Evolutionary conservation across 2,329 filamentous ascomycete species (phyloP), one percentile per base, ranked within the genome.

Genomic region (Aspergillus tanneri): DNA sequence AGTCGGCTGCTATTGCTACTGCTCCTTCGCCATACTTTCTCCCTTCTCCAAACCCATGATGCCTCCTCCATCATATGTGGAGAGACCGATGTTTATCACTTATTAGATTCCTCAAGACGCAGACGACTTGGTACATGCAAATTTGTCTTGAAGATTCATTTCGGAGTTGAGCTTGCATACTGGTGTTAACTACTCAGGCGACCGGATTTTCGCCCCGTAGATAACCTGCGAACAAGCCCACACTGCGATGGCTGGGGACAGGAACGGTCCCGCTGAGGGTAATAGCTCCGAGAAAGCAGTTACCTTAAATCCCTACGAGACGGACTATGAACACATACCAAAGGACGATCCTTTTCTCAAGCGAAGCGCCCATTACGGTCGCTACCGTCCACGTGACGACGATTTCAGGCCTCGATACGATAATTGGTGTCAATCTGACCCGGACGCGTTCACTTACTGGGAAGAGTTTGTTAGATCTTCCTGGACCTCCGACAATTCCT

Each of bases 381-480:
- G 67, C 14, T 71, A 70, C 49, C 46, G 53, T 16, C 63, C 67
- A 9, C 58, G 56, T 16, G 49, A 57, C 22, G 60, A 62, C 43
- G 69, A 72, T 49, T 72, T 72, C 52, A 60, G 55, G 22, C 68
- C 69, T 32, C 61, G 56, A 34, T 58, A 66, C 42, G 59, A 59
- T 39, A 55, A 61, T 37, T 71, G 68, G 64, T 60, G 64, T 40
- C 59, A 61, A 19, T 56, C 61, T 12, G 61, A 67, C 38, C 57
- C 63, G 3, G 59, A 64, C 16, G 55, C 55, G 12, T 60, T 56
- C 32, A 35, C 57, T 14, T 72, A 70, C 47, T 72, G 70, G 70
- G 62, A 69, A 46, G 55, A 56, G 5, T 52, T 67, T 7, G 62
- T 70, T 46, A 57, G 56, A 16, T 57, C 59, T 39, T 62, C 61